Evolutionary conservation across 1,284 basidiomycete genomes (phyloP).

Genomic region (Caloboletus inedulis): DNA sequence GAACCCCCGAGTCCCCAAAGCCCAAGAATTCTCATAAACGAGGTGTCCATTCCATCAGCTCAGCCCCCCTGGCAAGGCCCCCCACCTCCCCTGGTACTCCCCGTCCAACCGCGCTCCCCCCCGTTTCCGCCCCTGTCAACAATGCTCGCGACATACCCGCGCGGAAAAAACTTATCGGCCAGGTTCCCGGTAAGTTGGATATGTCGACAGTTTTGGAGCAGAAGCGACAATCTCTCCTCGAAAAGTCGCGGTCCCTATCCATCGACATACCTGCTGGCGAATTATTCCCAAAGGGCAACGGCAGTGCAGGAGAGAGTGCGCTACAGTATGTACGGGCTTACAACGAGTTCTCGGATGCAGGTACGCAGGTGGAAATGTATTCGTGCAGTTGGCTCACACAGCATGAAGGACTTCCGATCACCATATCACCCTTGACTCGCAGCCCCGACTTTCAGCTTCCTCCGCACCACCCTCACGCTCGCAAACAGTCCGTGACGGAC

Average conservation of each 20-base stretch:
- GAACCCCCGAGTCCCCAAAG: slow-evolving; percentile 46
- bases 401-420: slow-evolving; percentile 7
- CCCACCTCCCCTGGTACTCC: slow-evolving; percentile 74
- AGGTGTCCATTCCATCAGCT: slow-evolving; percentile 71
- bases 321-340: slow-evolving; percentile 32
- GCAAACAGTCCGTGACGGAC: slow-evolving; percentile 67
- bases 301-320: slow-evolving; percentile 1
- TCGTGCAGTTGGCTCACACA: slow-evolving; percentile 6
- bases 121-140: slow-evolving; percentile 22
- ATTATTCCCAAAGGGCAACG: slow-evolving; percentile 26
- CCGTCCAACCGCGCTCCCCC: slow-evolving; percentile 37
- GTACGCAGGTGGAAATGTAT: slow-evolving; percentile 10
- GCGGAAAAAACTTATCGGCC: slow-evolving; percentile 30
- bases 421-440: slow-evolving; percentile 45
- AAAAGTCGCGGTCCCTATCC: slow-evolving; percentile 54
- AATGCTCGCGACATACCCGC: slow-evolving; percentile 21
- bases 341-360: slow-evolving; percentile 25
- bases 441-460: slow-evolving; percentile 52
- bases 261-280: slow-evolving; percentile 51
- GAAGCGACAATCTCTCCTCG: slow-evolving; percentile 30
- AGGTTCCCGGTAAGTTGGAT: slow-evolving; percentile 23
- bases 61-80: slow-evolving; percentile 67
- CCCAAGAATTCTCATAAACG: slow-evolving; percentile 54
- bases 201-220: slow-evolving; percentile 29
- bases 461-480: slow-evolving; percentile 69